These are phyloP conservation scores for Plectosphaerella plurivora DNA, from an alignment of 2,329 filamentous ascomycete genomes.

Conservation along the genomic window DNA sequence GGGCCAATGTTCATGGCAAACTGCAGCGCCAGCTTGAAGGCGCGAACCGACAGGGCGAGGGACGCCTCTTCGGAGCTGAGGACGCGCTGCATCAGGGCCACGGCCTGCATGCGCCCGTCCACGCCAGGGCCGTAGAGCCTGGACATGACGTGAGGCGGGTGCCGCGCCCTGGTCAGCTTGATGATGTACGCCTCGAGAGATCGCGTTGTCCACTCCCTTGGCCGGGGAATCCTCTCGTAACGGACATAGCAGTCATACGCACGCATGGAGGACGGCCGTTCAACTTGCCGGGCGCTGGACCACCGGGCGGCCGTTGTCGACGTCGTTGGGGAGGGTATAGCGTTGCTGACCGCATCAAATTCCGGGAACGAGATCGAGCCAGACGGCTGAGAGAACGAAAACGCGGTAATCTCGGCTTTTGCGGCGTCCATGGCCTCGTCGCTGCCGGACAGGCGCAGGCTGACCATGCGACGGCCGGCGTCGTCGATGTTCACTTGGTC, in stretches of 20 bases:
- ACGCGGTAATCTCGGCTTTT: constrained; percentile 2
- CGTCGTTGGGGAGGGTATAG: neutral
- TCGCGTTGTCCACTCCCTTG: constrained; percentile 33
- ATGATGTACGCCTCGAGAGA: constrained; percentile 38
- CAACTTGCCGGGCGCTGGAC: neutral
- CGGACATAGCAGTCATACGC: constrained; percentile 3
- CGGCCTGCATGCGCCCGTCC: constrained; percentile 32
- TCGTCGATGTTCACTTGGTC: no score
- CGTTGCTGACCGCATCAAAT: neutral
- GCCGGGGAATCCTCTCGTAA: constrained; percentile 34
- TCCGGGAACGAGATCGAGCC: neutral
- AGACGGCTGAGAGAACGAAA: neutral
- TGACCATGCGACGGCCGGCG: no score
- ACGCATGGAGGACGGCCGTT: constrained; percentile 2
- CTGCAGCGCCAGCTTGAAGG: constrained; percentile 38
- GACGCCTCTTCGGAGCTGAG: constrained; percentile 31
- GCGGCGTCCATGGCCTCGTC: constrained; percentile 8
- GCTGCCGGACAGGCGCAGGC: constrained; percentile 8
- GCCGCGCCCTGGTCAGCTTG: constrained; percentile 30
- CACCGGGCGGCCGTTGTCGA: neutral
- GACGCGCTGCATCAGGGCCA: constrained; percentile 30
- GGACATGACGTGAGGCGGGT: constrained; percentile 25
- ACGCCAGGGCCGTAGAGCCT: constrained; percentile 25
- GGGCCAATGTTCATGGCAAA: constrained; percentile 29
- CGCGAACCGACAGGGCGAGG: constrained; percentile 28